Evolutionary conservation across 345 rosid species (phyloP).

Genomic region (Eucalyptus shirleyi): DNA sequence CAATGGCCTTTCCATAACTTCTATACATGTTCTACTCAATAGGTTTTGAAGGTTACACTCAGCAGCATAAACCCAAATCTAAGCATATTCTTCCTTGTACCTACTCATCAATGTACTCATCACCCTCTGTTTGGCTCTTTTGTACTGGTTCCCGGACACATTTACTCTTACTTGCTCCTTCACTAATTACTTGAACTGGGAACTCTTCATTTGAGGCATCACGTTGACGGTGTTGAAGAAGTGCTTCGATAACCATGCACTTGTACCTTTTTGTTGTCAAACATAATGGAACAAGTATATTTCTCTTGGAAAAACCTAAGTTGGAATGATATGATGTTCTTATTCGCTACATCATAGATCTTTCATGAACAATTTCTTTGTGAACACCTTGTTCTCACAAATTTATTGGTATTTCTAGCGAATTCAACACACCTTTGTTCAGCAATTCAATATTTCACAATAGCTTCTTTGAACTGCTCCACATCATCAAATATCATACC

Average conservation of each 20-base stretch:
- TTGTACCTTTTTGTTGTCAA: too few species aligned
- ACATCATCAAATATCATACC: not conserved
- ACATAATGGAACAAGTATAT: not conserved
- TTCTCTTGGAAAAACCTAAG: not conserved
- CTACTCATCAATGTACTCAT: not conserved
- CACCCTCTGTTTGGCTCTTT: not conserved
- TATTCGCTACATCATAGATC: not conserved
- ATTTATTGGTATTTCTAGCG: too few species aligned
- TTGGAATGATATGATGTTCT: not conserved
- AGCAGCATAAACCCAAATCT: too few species aligned
- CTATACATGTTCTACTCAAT: too few species aligned
- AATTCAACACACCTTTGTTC: not conserved
- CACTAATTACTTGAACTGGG: not conserved
- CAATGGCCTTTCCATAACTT: not conserved
- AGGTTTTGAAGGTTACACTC: not conserved
- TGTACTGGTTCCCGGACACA: accelerated
- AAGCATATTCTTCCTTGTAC: too few species aligned
- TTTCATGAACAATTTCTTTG: not conserved
- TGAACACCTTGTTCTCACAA: not conserved
- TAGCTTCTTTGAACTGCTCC: not conserved
- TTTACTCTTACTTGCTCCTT: not conserved
- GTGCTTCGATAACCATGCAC: not conserved
- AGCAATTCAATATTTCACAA: too few species aligned
- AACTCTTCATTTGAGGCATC: not conserved
- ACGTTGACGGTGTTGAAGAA: not conserved